Conservation (phyloP, 495 filamentous ascomycete species). For the Penicillium diatomitis region DNA sequence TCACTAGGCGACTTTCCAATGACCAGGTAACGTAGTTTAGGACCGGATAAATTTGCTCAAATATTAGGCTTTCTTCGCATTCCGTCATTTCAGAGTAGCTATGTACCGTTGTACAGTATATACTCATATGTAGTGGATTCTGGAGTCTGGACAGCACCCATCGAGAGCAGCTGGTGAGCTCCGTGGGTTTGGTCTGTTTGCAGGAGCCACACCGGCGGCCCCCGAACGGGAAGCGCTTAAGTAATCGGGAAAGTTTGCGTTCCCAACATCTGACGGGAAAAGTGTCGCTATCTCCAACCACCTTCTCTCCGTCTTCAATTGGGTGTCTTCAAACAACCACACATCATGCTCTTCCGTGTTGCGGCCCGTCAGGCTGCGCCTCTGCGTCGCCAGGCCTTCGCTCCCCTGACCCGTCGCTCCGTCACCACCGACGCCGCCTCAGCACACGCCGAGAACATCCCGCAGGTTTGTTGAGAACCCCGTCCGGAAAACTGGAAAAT, state of each 20-base stretch:
- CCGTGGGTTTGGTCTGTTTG: slow-evolving; percentile 24
- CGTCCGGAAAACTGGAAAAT: slow-evolving; percentile 39
- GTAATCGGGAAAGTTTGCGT: slow-evolving; percentile 33
- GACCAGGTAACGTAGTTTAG: too few relatives aligned
- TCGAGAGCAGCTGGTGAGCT: slow-evolving; percentile 2
- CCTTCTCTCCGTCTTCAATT: slow-evolving; percentile 20
- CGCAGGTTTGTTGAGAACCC: slow-evolving; percentile 53
- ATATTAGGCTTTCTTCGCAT: too few relatives aligned
- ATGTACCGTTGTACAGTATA: too few relatives aligned
- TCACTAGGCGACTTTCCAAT: too few relatives aligned
- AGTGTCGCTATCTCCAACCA: slow-evolving; percentile 17
- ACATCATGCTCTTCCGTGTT: slow-evolving; percentile 39
- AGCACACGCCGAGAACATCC: slow-evolving; percentile 70
- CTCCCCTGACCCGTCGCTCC: slow-evolving; percentile 52
- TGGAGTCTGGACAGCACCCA: neutral
- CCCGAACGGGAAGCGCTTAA: slow-evolving; percentile 28
- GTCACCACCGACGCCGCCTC: slow-evolving; percentile 94
- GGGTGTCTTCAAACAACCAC: slow-evolving; percentile 11
- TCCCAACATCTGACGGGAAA: slow-evolving; percentile 33
- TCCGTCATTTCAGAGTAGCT: too few relatives aligned
- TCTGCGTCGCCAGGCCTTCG: slow-evolving; percentile 44
- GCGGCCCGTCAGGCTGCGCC: slow-evolving; percentile 41
- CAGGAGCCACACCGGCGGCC: slow-evolving; percentile 26
- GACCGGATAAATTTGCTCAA: too few relatives aligned
- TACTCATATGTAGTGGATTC: too few relatives aligned